phyloP scores from a whole-genome alignment of 2,329 filamentous ascomycete species.

The Neonectria faginata region DNA sequence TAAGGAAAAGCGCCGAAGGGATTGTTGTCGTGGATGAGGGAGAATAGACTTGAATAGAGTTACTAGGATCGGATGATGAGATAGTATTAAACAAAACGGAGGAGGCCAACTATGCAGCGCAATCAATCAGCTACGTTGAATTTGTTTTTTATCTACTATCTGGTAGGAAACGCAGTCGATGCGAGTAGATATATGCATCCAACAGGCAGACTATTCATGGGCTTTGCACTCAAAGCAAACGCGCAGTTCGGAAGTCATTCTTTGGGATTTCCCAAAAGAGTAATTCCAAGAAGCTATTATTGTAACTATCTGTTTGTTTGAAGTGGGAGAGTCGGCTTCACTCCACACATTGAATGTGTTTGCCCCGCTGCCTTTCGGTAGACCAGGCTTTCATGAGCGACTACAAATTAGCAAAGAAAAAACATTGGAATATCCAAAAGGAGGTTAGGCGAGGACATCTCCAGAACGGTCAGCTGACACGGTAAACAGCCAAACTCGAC shows the following conservation, averaged over 20 bases:
- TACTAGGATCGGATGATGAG: not conserved
- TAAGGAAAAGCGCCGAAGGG: not conserved
- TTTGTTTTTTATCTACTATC: not conserved
- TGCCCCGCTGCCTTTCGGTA: no score
- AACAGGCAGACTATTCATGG: no score
- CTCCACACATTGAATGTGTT: no score
- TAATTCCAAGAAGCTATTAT: slow-evolving; percentile 1
- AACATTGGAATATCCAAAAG: slow-evolving; percentile 10
- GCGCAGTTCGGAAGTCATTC: not conserved
- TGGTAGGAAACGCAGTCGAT: not conserved
- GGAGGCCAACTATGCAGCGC: not conserved
- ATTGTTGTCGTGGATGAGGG: not conserved
- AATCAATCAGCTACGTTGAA: not conserved
- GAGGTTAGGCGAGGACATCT: not conserved
- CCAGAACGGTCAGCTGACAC: not conserved
- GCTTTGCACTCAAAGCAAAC: not conserved
- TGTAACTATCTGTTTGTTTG: not conserved
- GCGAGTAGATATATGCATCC: not conserved
- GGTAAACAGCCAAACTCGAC: not conserved
- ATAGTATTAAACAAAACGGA: not conserved
- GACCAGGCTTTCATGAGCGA: not conserved
- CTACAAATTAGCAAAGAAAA: not conserved
- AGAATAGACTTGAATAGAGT: not conserved
- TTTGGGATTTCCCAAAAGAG: slow-evolving; percentile 14
- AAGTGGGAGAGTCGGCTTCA: not conserved